Percentiles rank a stretch among this genome's conserved stretches.
Conservation (phyloP, 2,329 filamentous ascomycete genomes). For the Ascomycota sp. region DNA sequence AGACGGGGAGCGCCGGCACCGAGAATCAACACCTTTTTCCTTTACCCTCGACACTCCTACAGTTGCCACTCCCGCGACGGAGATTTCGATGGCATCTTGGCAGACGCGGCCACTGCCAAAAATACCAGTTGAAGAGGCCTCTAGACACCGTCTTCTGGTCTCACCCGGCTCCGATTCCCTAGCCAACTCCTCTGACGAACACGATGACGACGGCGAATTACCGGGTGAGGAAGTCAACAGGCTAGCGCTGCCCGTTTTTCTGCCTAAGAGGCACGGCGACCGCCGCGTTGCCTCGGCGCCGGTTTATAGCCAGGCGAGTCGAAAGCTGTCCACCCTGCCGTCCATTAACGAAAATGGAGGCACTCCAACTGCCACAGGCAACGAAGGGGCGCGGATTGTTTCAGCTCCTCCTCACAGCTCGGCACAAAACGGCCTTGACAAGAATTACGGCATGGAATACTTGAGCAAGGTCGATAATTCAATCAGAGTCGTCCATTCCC, state of each 20-base stretch:
- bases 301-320: slow-evolving; percentile 19
- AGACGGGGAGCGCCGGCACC: slow-evolving; percentile 11
- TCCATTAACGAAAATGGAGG: slow-evolving; percentile 25
- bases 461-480: slow-evolving; percentile 26
- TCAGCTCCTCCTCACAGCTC: slow-evolving; percentile 20
- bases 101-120: slow-evolving; percentile 30
- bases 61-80: slow-evolving; percentile 9
- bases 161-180: slow-evolving; percentile 6
- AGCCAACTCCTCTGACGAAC: slow-evolving; percentile 8
- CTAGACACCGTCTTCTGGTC: slow-evolving; percentile 3
- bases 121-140: slow-evolving; percentile 15
- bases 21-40: slow-evolving; percentile 21
- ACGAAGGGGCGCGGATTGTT: slow-evolving; percentile 21
- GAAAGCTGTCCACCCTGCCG: slow-evolving; percentile 20
- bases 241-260: slow-evolving; percentile 11
- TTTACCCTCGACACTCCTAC: slow-evolving; percentile 17
- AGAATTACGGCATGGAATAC: slow-evolving; percentile 19
- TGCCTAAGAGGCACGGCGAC: slow-evolving; percentile 14
- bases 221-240: slow-evolving; percentile 8
- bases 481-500: slow-evolving; percentile 34
- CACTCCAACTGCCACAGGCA: slow-evolving; percentile 2
- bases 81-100: slow-evolving; percentile 17
- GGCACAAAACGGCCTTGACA: slow-evolving; percentile 9
- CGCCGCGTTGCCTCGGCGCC: slow-evolving; percentile 31
- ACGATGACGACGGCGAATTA: slow-evolving; percentile 5